Base-by-base conservation (phyloP, 768 basidiomycete genomes). In the Collybia mongolica region DNA sequence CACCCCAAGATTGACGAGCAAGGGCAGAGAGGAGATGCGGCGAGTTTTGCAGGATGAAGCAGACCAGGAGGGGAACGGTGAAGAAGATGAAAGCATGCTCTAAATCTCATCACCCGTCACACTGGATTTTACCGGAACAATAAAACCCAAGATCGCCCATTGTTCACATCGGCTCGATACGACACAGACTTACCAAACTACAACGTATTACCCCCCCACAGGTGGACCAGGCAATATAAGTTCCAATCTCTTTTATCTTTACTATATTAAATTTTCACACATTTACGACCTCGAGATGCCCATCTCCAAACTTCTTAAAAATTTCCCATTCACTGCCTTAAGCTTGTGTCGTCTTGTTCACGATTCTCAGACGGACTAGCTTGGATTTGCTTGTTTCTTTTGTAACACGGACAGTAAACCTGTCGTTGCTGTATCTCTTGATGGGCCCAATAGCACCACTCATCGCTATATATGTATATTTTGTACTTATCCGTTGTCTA, bases 1-100 rank as follows among this genome's bases (percentile, higher is more conserved):
- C 8, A 66, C 63, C 4, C 64, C 68, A 15, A 58, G 49, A 17
- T 52, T 58, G 11, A 48, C 48, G 18, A 55, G 58, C 39, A 38
- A 43, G 5, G 64, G 66, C 29, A 65, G 61, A 39, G 65, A 57
- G 48, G 61, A 62, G 38, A 52, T 64, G 51, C 58, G 68, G 41
- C 60, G 62, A 17, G 53, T 66, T 39, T 54, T 75, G 51, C 66
- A 59, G 49, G 65, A 71, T 19, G 74, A 76, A 52, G 66, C 67
- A n/a, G 61, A 70, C 38, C 63, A 58, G 6, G 55, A 61, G 23
- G 59, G 56, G 19, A 48, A 54, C 11, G 53, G 48, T 11, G 60
- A 54, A 47, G 46, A 53, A 38, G 40, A 39, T 26, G 36, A 14
- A 46, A 46, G 35, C 45, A 4, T 46, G 35, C 5, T 26, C 15